These are phyloP conservation scores for Vachellia collinsii DNA, from an alignment of 306 rosid genomes.

Conservation along the genomic window DNA sequence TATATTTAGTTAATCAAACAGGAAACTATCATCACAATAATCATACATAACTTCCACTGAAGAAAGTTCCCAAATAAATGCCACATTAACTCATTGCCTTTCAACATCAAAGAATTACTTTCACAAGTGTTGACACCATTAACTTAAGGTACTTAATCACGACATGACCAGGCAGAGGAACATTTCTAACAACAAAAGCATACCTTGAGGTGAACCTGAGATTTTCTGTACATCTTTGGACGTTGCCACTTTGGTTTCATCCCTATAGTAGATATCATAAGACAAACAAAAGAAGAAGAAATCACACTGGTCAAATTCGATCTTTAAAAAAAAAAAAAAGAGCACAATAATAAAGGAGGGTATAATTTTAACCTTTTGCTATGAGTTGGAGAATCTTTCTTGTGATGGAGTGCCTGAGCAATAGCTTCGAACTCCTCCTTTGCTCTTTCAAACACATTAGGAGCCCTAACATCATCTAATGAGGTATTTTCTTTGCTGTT, in stretches of 20 bases:
- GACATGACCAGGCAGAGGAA: conserved; percentile 9
- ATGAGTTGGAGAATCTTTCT: conserved; percentile 44
- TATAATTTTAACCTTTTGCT: conserved; percentile 39
- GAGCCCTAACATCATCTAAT: conserved; percentile 59
- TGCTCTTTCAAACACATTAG: conserved; percentile 68
- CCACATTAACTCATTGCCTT: background rate
- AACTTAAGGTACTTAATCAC: conserved; percentile 17
- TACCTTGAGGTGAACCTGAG: conserved; percentile 54
- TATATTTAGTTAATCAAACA: conserved; percentile 8
- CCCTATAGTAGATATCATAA: conserved; percentile 34
- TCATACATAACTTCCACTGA: background rate
- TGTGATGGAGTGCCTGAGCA: conserved; percentile 54
- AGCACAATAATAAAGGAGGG: background rate
- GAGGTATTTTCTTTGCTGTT: conserved; percentile 47
- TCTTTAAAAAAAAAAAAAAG: background rate
- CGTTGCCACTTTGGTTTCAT: conserved; percentile 38
- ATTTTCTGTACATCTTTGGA: conserved; percentile 37
- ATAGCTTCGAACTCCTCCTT: conserved; percentile 75
- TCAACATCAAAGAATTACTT: conserved; percentile 10
- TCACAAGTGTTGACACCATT: background rate
- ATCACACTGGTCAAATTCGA: background rate
- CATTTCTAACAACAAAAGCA: conserved; percentile 16
- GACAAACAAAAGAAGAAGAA: conserved; percentile 8
- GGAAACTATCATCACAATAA: background rate
- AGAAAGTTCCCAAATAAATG: conserved; percentile 2